Percentiles rank a stretch among this genome's conserved stretches.
Conservation (phyloP, 352 stramenopile genomes). For the Globisporangium rhizosaccharum region DNA sequence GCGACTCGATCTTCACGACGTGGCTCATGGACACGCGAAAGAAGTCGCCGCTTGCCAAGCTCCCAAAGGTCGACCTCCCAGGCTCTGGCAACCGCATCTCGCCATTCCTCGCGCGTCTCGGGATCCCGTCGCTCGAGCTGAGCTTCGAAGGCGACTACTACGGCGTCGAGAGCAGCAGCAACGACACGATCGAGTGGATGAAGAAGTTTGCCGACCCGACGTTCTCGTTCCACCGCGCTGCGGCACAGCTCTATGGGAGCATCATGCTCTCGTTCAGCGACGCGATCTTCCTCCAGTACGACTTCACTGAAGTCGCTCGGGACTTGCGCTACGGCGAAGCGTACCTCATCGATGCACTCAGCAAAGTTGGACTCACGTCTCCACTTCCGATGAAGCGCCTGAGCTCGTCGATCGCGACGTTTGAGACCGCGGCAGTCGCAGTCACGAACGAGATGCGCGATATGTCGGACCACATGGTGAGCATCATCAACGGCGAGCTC, state of each 20-base stretch:
- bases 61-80: constrained; percentile 48
- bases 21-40: constrained; percentile 59
- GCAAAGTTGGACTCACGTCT: constrained; percentile 21
- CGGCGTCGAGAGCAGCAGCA: constrained; percentile 46
- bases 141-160: constrained; percentile 67
- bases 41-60: constrained; percentile 26
- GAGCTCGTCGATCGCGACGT: constrained; percentile 47
- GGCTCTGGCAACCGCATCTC: constrained; percentile 53
- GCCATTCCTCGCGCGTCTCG: constrained; percentile 62
- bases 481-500: constrained; percentile 51
- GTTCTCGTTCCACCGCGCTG: constrained; percentile 70
- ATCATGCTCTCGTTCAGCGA: constrained; percentile 74
- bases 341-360: constrained; percentile 45
- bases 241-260: constrained; percentile 75
- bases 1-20: constrained; percentile 63
- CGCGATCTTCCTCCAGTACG: constrained; percentile 79
- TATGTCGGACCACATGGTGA: constrained; percentile 56
- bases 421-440: constrained; percentile 53
- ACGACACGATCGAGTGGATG: constrained; percentile 73
- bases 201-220: constrained; percentile 66
- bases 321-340: constrained; percentile 60
- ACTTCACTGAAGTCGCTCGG: constrained; percentile 74
- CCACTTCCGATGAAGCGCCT: constrained; percentile 43
- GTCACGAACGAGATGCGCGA: constrained; percentile 49
- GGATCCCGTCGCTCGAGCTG: constrained; percentile 72